Conservation (phyloP, 495 filamentous ascomycete genomes). For the Pyronema omphalodes region DNA sequence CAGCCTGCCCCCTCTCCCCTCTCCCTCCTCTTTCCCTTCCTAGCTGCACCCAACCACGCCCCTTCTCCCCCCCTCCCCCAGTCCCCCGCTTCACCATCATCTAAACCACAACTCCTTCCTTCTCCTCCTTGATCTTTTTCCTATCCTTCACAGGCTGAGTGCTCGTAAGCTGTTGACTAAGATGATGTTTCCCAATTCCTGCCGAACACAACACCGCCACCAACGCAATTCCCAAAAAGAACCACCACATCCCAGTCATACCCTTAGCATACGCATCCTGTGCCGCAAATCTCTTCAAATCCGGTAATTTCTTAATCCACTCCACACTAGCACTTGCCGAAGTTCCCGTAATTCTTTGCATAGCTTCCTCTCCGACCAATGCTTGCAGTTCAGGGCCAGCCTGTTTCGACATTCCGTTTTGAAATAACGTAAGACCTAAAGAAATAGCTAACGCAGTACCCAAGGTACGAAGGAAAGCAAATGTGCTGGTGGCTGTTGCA, state of each 20-base stretch:
- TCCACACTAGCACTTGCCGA: conserved; percentile 30
- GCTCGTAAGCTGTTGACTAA: conserved; percentile 17
- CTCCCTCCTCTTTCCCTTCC: too few species aligned
- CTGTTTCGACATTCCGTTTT: conserved; percentile 34
- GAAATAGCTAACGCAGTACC: conserved; percentile 55
- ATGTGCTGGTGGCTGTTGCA: conserved; percentile 58
- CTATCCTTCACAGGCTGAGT: conserved; percentile 12
- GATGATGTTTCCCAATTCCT: conserved; percentile 25
- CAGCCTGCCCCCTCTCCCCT: too few species aligned
- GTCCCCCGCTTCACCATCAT: too few species aligned
- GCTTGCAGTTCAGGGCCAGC: conserved; percentile 8
- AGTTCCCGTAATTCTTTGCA: conserved; percentile 26
- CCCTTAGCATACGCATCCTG: conserved; percentile 28
- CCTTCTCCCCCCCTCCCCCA: too few species aligned
- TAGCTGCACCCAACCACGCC: too few species aligned
- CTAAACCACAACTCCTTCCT: too few species aligned
- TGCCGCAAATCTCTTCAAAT: conserved; percentile 6
- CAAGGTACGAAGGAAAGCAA: conserved; percentile 55
- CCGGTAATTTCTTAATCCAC: conserved; percentile 26
- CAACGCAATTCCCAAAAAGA: conserved; percentile 27
- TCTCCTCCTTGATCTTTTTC: neutral
- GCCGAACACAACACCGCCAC: conserved; percentile 25
- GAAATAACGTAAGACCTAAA: conserved; percentile 65
- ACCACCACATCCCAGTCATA: conserved; percentile 32
- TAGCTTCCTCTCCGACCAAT: conserved; percentile 23